These are phyloP conservation scores for Centrapalus pauciflorus DNA, from an alignment of 129 eudicot species.

Conservation along the genomic window DNA sequence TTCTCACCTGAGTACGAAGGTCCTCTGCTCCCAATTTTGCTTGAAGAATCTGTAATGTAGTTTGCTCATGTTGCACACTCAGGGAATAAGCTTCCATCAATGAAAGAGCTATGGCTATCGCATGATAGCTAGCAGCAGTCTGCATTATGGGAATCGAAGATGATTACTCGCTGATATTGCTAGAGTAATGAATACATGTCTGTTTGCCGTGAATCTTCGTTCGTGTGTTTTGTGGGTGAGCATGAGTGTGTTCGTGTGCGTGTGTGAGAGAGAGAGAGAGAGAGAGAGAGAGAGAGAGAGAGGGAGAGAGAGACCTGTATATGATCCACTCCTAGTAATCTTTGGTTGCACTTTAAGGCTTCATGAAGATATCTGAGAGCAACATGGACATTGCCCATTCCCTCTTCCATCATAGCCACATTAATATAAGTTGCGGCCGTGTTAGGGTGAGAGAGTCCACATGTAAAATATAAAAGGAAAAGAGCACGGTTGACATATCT, in stretches of 20 bases:
- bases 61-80: conserved; percentile 97
- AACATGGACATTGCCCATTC: conserved; percentile 96
- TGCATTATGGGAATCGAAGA: conserved; percentile 23
- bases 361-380: conserved; percentile 99
- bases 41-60: conserved; percentile 92
- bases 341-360: conserved; percentile 94
- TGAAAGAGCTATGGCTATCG: conserved; percentile 98
- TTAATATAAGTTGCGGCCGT: conserved; percentile 98
- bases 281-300: conserved; percentile 18
- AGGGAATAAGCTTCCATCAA: conserved; percentile 98
- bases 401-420: conserved; percentile 99
- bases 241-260: neutral
- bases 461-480: conserved; percentile 87
- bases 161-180: conserved; percentile 9
- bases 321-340: conserved; percentile 91
- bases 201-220: neutral
- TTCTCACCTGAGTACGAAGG: conserved; percentile 89
- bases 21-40: conserved; percentile 95
- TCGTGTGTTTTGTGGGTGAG: neutral
- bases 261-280: conserved; percentile 10
- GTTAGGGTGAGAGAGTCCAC: conserved; percentile 99
- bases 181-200: neutral
- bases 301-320: conserved; percentile 62
- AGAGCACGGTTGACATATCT: conserved; percentile 98
- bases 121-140: conserved; percentile 99